Evolutionary conservation across 1,139 yeast species (phyloP), one percentile per base, ranked within the genome.

Genomic region (Blastobotrys serpentis): DNA sequence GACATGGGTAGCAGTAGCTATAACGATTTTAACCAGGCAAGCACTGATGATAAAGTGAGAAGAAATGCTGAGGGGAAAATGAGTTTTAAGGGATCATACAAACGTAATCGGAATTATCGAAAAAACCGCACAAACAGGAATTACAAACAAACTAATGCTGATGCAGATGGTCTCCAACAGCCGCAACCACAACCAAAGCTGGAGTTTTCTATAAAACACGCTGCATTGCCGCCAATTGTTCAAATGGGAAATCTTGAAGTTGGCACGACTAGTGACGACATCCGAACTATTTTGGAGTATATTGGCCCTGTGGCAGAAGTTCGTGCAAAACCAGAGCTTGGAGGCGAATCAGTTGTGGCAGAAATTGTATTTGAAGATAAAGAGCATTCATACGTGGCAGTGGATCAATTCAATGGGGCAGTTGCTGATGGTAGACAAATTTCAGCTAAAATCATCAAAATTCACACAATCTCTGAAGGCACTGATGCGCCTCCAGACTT

Each of bases 241-340:
- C 56, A 54, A 34, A 46, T 62, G 6, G 42, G 50, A 18, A 63
- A 62, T 43, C 51, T 63, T 13, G 63, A 54, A 2, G 48, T 47
- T 3, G 65, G 66, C 4, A 63, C 67, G 1, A 56, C 58, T 5
- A 48, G 59, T 4, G 62, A 55, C 26, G 67, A 63, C 50, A 61
- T 63, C 42, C 33, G 51, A 49, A 55, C 59, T 3, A 61, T 62
- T 16, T 44, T 59, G 30, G 56, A 52, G n/a, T 48, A 47, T 18
- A 50, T 59, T 16, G 66, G 65, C 6, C 46, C 50, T 3, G 54
- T 63, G 3, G 43, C 47, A 10, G 60, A 60, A 45, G 54, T 61
- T 44, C 56, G 64, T 8, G 47, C 60, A 2, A 19, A 17, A 16
- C 46, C 60, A 2, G 14, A 17, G n/a, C 46, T 52, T 18, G 52